phyloP scores from a whole-genome alignment of 164 flowering plant species.

The Berberis thunbergii region DNA sequence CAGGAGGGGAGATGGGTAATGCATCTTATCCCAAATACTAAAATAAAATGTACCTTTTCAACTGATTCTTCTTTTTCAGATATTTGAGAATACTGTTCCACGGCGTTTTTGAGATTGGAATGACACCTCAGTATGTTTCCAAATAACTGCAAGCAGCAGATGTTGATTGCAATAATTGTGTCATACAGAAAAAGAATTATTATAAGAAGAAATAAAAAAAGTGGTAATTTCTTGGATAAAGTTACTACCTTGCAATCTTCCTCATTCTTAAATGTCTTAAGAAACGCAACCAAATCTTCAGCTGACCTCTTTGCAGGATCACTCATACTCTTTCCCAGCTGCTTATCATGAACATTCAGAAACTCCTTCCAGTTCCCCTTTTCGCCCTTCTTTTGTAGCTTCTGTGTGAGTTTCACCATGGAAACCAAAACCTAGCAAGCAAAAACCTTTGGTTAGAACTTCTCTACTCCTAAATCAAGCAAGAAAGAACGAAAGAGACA shows the following conservation, averaged over 20 bases:
- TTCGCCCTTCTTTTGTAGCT: constrained; percentile 46
- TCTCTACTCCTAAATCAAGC: too few relatives aligned
- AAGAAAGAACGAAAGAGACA: too few relatives aligned
- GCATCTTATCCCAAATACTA: background rate
- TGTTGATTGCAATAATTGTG: background rate
- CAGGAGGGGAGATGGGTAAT: too few relatives aligned
- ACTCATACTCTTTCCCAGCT: constrained; percentile 32
- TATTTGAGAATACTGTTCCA: constrained; percentile 20
- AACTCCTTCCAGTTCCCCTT: constrained; percentile 83
- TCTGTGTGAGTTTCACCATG: constrained; percentile 65
- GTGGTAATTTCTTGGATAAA: background rate
- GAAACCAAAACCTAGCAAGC: constrained; percentile 50
- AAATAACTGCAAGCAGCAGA: constrained; percentile 32
- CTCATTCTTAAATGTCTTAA: constrained; percentile 46
- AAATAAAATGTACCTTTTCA: constrained; percentile 42
- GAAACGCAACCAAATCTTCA: constrained; percentile 52
- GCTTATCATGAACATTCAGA: constrained; percentile 36
- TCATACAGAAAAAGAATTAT: background rate
- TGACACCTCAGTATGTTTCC: constrained; percentile 27
- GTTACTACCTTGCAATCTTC: constrained; percentile 48
- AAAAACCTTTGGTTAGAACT: too few relatives aligned
- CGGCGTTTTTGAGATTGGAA: constrained; percentile 24
- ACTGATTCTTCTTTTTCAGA: constrained; percentile 41
- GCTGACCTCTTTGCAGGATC: constrained; percentile 58
- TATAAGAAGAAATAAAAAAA: background rate